Base-by-base conservation (phyloP, 2,329 filamentous ascomycete species). In the Verticillium longisporum region DNA sequence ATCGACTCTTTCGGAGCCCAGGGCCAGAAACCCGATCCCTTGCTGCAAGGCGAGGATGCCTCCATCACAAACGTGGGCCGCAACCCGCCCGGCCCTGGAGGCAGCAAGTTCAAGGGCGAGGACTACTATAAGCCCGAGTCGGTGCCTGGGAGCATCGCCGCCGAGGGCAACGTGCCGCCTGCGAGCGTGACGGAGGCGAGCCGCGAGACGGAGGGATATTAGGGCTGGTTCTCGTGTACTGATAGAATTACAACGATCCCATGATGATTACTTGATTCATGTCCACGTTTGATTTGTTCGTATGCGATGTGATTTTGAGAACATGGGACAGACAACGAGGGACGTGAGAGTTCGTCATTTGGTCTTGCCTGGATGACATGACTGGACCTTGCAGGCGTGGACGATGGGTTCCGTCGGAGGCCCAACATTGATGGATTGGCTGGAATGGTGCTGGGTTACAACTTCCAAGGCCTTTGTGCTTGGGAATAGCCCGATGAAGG, bases 61-160 rank as follows among this genome's bases (percentile, higher is more conserved):
- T 67, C 70, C n/a, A 67, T 70, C 32, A 61, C 68, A 34, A 80
- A 80, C 56, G 68, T 79, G 6, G 75, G 75, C 21, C 67, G 68
- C 9, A 72, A 74, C 34, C 69, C 72, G 32, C 65, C 68, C 1
- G 72, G 72, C 1, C 69, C 72, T 14, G 73, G 72, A 4, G 77
- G 78, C 54, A 70, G 68, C 55, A 63, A 74, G 59, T 79, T 73
- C 68, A 75, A 74, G 67, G 78, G 76, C 6, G 68, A 70, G 2
- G 69, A 80, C 10, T 77, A 77, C 62, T 75, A 80, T 61, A 65
- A 62, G 1, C 72, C 74, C 0, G 75, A 80, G 71, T 71, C 67
- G 21, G 76, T 79, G 32, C 75, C 76, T 6, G 77, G 78, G 18
- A 75, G 74, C 45, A 53, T 53, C 45, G n/a, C 18, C 18, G 18